phyloP scores from a whole-genome alignment of 192 early-diverging fungal genomes.

The Coemansia sp. region DNA sequence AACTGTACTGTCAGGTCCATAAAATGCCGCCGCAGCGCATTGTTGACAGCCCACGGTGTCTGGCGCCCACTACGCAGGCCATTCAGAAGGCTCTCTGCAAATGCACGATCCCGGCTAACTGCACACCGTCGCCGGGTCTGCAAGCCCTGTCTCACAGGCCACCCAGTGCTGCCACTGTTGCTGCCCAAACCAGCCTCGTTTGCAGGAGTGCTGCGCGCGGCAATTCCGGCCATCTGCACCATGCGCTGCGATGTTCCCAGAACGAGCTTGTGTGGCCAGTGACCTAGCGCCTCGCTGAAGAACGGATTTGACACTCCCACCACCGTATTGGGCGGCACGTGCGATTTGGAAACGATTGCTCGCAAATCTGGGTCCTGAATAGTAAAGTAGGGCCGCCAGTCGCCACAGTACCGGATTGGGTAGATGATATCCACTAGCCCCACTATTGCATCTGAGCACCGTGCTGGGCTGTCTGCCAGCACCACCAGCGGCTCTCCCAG shows the following conservation, averaged over 20 bases:
- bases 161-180: slow-evolving; percentile 1
- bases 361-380: slow-evolving; percentile 94
- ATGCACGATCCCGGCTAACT: slow-evolving; percentile 75
- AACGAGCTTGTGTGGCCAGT: slow-evolving; percentile 88
- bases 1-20: slow-evolving; percentile 91
- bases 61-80: slow-evolving; percentile 69
- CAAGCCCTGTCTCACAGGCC: slow-evolving; percentile 28
- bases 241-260: slow-evolving; percentile 54
- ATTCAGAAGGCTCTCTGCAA: slow-evolving; percentile 75
- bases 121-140: slow-evolving; percentile 68
- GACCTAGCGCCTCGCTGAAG: slow-evolving; percentile 82
- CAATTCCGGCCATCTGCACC: slow-evolving; percentile 43
- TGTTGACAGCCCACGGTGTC: slow-evolving; percentile 78
- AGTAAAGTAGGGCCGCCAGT: slow-evolving; percentile 96
- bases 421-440: slow-evolving; percentile 88
- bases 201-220: slow-evolving; percentile 15
- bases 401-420: slow-evolving; percentile 94
- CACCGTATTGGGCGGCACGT: slow-evolving; percentile 75
- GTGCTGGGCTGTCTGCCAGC: slow-evolving; percentile 79
- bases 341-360: slow-evolving; percentile 51
- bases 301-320: slow-evolving; percentile 95
- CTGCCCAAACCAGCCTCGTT: slow-evolving; percentile 6
- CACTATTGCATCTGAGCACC: slow-evolving; percentile 81
- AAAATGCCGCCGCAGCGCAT: slow-evolving; percentile 89
- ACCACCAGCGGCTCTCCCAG: slow-evolving; percentile 89